Evolutionary conservation across 208 protist species (phyloP).

Genomic region (Leishmania turanica): DNA sequence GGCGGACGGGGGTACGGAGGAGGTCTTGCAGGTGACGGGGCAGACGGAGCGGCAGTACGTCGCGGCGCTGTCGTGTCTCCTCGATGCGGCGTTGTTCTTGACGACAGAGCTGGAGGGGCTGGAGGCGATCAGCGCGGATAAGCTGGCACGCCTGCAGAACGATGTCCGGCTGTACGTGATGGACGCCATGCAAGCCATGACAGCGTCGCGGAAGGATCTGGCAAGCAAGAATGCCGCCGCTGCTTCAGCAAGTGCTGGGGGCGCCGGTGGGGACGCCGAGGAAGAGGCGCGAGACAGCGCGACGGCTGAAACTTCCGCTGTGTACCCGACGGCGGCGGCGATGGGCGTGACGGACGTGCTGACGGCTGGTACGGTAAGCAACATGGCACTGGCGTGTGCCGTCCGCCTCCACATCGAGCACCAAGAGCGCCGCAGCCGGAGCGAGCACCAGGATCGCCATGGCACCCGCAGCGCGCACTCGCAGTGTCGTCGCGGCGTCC

Average conservation of each 20-base stretch:
- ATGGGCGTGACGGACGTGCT: constrained; percentile 59
- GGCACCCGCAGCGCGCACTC: neutral
- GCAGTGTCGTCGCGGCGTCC: neutral
- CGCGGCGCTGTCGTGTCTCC: constrained; percentile 34
- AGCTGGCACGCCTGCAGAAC: constrained; percentile 45
- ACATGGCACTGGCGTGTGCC: constrained; percentile 68
- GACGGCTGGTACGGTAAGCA: constrained; percentile 42
- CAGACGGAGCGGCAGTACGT: constrained; percentile 46
- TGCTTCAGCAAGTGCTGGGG: constrained; percentile 6
- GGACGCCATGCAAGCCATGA: constrained; percentile 49
- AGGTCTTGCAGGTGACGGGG: constrained; percentile 36
- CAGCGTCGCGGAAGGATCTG: constrained; percentile 53
- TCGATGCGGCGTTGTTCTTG: constrained; percentile 55
- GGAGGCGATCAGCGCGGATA: constrained; percentile 31
- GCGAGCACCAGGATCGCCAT: neutral
- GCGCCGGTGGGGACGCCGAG: neutral
- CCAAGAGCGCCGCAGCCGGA: constrained; percentile 4
- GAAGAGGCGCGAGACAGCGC: neutral
- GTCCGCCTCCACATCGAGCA: constrained; percentile 59
- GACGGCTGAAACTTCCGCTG: constrained; percentile 8
- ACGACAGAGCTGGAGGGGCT: constrained; percentile 64
- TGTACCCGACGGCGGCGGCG: constrained; percentile 62
- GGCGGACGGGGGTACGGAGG: constrained; percentile 20
- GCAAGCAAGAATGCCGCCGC: constrained; percentile 10
- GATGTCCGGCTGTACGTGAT: constrained; percentile 52